phyloP scores from a whole-genome alignment of 2,329 filamentous ascomycete genomes.

The Salinomyces thailandicus region DNA sequence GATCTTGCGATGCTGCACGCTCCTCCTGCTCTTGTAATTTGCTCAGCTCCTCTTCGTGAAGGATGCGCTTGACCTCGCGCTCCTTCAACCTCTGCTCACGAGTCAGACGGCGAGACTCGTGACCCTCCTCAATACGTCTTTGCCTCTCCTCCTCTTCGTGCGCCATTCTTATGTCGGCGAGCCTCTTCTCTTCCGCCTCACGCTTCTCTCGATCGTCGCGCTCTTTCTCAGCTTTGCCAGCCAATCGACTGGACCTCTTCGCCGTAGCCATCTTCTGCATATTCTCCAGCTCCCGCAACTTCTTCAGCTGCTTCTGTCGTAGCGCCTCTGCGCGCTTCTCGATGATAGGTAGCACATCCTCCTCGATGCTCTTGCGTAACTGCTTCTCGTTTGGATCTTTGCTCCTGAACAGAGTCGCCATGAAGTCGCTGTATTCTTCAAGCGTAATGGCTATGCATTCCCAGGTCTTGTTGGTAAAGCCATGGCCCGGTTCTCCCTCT shows the following conservation, averaged over 20 bases:
- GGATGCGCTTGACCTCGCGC: slow-evolving; percentile 69
- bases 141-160: slow-evolving; percentile 48
- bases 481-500: slow-evolving; percentile 35
- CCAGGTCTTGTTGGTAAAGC: slow-evolving; percentile 71
- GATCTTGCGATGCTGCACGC: slow-evolving; percentile 19
- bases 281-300: slow-evolving; percentile 69
- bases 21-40: slow-evolving; percentile 54
- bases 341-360: slow-evolving; percentile 73
- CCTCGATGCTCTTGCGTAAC: slow-evolving; percentile 58
- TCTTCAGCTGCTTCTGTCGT: slow-evolving; percentile 60
- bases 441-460: slow-evolving; percentile 80
- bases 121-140: slow-evolving; percentile 61
- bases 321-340: slow-evolving; percentile 62
- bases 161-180: slow-evolving; percentile 53
- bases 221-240: slow-evolving; percentile 68
- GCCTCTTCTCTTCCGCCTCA: slow-evolving; percentile 58
- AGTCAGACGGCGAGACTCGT: slow-evolving; percentile 69
- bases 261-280: slow-evolving; percentile 83
- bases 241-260: slow-evolving; percentile 85
- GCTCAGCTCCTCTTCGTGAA: slow-evolving; percentile 73
- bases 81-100: slow-evolving; percentile 79
- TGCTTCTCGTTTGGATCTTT: slow-evolving; percentile 78
- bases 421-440: slow-evolving; percentile 61
- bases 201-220: slow-evolving; percentile 59
- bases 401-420: slow-evolving; percentile 61